These are phyloP conservation scores for Amphibolis antarctica DNA, from an alignment of 106 monocot genomes.

Conservation along the genomic window DNA sequence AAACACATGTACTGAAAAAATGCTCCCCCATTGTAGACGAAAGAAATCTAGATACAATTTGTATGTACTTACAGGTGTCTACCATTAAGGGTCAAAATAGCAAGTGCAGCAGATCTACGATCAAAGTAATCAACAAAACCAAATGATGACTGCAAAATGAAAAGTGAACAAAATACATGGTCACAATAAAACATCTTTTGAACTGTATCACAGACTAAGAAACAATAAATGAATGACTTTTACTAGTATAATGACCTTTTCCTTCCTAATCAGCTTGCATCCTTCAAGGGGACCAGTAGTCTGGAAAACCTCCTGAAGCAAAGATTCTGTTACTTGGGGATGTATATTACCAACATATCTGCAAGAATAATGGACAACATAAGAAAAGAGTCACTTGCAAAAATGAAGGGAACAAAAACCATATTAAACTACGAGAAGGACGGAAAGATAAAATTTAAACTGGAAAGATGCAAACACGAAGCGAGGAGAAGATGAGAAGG, in stretches of 20 bases:
- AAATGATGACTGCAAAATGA: conserved; percentile 57
- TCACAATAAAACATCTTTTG: not conserved
- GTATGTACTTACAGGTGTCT: conserved; percentile 48
- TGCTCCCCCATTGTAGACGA: no score
- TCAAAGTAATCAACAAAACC: conserved; percentile 79
- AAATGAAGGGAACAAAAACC: not conserved
- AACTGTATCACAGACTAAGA: not conserved
- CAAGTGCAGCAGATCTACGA: conserved; percentile 58
- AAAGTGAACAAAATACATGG: not conserved
- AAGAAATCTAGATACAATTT: not conserved
- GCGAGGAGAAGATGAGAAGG: no score
- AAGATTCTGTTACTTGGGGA: conserved; percentile 59
- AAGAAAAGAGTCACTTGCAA: not conserved
- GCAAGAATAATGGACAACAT: no score
- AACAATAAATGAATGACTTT: not conserved
- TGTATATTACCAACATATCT: conserved; percentile 85
- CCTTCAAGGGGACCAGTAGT: conserved; percentile 76
- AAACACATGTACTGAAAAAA: not conserved
- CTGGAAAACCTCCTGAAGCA: conserved; percentile 74
- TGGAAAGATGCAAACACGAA: no score
- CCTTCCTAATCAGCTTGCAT: conserved; percentile 94
- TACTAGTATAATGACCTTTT: no score
- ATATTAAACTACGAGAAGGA: not conserved
- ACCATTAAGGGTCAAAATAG: conserved; percentile 55
- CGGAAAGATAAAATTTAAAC: no score